Conservation (phyloP, 306 rosid genomes). For the Castanopsis chinensis region DNA sequence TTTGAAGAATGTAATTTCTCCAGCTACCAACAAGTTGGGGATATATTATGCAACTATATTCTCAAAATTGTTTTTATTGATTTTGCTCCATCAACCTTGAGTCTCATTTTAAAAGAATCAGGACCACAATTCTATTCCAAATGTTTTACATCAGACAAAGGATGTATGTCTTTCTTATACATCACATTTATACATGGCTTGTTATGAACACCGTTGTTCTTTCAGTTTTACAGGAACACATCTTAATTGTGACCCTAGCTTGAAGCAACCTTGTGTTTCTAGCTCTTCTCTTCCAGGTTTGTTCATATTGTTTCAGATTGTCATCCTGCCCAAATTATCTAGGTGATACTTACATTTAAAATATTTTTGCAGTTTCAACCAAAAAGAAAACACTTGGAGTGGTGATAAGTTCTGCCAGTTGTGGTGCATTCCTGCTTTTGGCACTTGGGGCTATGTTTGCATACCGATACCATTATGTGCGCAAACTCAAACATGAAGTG, state of each 20-base stretch:
- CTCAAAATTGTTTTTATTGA: background rate
- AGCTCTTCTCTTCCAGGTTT: slow-evolving; percentile 61
- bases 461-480: slow-evolving; percentile 42
- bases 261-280: slow-evolving; percentile 72
- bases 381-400: slow-evolving; percentile 46
- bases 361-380: slow-evolving; percentile 53
- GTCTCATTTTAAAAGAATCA: background rate
- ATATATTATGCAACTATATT: background rate
- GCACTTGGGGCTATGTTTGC: slow-evolving; percentile 52
- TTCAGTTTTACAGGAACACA: slow-evolving; percentile 73
- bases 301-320: slow-evolving; percentile 3
- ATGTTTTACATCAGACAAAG: background rate
- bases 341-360: slow-evolving; percentile 2
- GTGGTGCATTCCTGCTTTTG: slow-evolving; percentile 60
- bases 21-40: too few relatives aligned
- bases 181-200: background rate
- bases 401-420: slow-evolving; percentile 52
- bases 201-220: slow-evolving; percentile 9
- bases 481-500: slow-evolving; percentile 39
- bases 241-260: slow-evolving; percentile 66
- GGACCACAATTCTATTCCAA: background rate
- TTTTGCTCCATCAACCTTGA: background rate
- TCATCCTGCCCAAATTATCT: slow-evolving; percentile 6
- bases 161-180: background rate
- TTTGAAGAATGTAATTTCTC: background rate